Conservation (phyloP, 2,329 filamentous ascomycete genomes). For the Akanthomyces dipterigenus region DNA sequence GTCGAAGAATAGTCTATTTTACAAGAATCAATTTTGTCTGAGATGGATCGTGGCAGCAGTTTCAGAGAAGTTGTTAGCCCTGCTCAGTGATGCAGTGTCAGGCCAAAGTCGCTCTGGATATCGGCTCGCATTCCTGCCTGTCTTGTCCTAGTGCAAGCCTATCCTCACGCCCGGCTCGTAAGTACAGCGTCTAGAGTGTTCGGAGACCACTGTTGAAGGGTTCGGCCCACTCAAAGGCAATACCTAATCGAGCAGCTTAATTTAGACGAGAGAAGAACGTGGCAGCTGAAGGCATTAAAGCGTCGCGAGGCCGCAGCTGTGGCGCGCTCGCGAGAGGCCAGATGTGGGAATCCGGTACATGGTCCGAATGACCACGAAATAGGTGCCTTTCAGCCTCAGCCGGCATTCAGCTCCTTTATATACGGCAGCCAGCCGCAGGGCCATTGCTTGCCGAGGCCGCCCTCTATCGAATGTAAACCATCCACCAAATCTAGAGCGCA, state of each 20-base stretch:
- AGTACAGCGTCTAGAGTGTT: not conserved
- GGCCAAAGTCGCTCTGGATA: not conserved
- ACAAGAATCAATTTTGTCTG: too few relatives aligned
- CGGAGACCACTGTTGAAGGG: not conserved
- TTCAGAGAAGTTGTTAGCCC: not conserved
- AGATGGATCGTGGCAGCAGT: too few relatives aligned
- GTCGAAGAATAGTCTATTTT: too few relatives aligned
- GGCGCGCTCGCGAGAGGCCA: not conserved
- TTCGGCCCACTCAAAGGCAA: not conserved
- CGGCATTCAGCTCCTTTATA: not conserved
- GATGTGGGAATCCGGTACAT: not conserved
- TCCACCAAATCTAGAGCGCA: not conserved
- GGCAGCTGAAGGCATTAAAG: not conserved
- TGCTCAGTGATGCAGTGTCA: not conserved
- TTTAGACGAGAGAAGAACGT: not conserved
- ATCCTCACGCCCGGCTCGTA: not conserved
- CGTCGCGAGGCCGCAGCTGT: not conserved
- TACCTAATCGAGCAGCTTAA: conserved; percentile 5
- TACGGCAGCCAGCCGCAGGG: not conserved
- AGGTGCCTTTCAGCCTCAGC: conserved; percentile 1
- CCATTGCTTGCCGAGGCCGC: not conserved
- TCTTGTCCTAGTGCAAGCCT: not conserved
- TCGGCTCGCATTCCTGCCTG: not conserved
- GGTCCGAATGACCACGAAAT: not conserved
- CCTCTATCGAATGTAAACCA: not conserved